phyloP scores from a whole-genome alignment of 768 basidiomycete genomes.

The Macrolepiota fuliginosa region DNA sequence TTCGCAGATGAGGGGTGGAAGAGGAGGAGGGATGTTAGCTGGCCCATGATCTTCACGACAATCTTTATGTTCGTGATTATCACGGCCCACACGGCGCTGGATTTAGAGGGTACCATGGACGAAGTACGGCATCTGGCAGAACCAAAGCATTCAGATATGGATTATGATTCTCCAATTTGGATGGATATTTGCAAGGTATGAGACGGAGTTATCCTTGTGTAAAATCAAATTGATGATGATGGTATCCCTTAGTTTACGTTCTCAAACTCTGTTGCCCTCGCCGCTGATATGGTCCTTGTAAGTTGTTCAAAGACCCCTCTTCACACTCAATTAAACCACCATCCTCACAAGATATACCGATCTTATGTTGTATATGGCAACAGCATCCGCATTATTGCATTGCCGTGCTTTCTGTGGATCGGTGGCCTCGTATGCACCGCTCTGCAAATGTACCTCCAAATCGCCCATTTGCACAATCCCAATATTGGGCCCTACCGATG shows the following conservation, averaged over 20 bases:
- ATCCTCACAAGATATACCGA: background rate
- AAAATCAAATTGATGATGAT: no score
- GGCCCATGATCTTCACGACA: constrained; percentile 6
- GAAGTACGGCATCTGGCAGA: background rate
- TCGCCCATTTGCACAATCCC: background rate
- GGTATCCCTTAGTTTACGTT: background rate
- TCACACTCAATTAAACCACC: no score
- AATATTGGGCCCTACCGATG: constrained; percentile 5
- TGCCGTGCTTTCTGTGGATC: constrained; percentile 3
- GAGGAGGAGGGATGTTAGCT: background rate
- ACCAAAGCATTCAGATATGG: background rate
- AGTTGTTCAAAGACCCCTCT: background rate
- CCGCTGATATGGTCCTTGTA: constrained; percentile 4
- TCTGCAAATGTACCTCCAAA: constrained; percentile 5
- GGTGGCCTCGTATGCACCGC: background rate
- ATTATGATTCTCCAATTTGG: background rate
- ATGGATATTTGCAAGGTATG: constrained; percentile 4
- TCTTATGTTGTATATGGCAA: constrained; percentile 1
- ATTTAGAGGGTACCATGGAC: background rate
- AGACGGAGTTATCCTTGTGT: background rate
- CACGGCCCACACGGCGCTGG: background rate
- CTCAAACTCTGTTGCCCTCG: constrained; percentile 2
- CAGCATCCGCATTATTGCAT: background rate
- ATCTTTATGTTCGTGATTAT: background rate
- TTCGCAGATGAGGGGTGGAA: constrained; percentile 10